phyloP scores from a whole-genome alignment of 2,329 filamentous ascomycete genomes.

The Nannizziopsis arthrosporioides region DNA sequence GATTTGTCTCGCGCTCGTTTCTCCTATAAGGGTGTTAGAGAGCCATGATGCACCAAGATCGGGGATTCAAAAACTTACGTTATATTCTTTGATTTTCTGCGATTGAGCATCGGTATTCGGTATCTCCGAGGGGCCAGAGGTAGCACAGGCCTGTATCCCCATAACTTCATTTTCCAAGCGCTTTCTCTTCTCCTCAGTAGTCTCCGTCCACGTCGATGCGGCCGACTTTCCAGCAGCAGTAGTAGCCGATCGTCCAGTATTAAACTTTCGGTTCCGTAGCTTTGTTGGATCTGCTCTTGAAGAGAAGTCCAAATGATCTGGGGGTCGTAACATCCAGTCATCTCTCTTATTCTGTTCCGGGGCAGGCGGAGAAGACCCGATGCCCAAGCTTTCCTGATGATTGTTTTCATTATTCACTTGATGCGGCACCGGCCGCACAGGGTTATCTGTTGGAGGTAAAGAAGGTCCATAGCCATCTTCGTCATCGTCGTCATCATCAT shows the following conservation, averaged over 20 bases:
- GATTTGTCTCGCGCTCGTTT: conserved; percentile 14
- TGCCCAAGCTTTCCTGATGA: conserved; percentile 1
- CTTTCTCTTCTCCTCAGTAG: conserved; percentile 70
- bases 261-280: conserved; percentile 67
- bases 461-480: conserved; percentile 31
- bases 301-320: conserved; percentile 41
- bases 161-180: conserved; percentile 70
- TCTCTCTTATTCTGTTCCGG: conserved; percentile 52
- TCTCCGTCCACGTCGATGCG: conserved; percentile 67
- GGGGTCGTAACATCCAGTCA: conserved; percentile 70
- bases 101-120: neutral
- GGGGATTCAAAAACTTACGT: conserved; percentile 14
- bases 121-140: neutral
- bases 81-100: conserved; percentile 14
- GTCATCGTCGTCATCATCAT: conserved; percentile 23
- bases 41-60: neutral
- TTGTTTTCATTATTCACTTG: neutral
- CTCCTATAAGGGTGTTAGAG: conserved; percentile 9
- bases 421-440: neutral
- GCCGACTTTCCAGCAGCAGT: conserved; percentile 29
- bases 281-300: conserved; percentile 68
- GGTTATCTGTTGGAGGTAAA: conserved; percentile 16
- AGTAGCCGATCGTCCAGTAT: conserved; percentile 51
- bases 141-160: conserved; percentile 45
- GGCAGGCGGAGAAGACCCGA: conserved; percentile 21